Conservation (phyloP, 2,329 filamentous ascomycete species). For the Cladophialophora psammophila region DNA sequence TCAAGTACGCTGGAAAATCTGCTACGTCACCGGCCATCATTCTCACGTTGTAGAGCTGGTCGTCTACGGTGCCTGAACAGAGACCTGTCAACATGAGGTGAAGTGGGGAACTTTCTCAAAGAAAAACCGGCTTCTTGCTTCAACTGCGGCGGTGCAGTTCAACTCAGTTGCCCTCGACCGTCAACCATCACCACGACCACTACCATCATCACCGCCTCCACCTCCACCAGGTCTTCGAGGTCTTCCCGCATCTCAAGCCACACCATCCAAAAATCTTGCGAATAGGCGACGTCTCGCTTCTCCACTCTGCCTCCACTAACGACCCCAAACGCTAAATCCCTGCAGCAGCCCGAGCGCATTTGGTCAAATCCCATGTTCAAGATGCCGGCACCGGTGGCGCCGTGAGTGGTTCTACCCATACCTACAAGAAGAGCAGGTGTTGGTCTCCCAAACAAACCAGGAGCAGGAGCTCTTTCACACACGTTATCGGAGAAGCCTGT, state of each 20-base stretch:
- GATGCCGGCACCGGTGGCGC: background rate
- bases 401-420: background rate
- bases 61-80: background rate
- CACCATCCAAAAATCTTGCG: background rate
- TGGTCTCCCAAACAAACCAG: background rate
- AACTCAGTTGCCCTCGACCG: background rate
- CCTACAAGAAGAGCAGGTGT: background rate
- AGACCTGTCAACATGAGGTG: background rate
- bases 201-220: background rate
- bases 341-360: background rate
- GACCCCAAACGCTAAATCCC: background rate
- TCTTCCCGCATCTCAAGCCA: background rate
- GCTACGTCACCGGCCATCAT: slow-evolving; percentile 5
- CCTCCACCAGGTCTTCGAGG: background rate
- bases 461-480: background rate
- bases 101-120: too few species aligned
- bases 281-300: background rate
- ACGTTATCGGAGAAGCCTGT: background rate
- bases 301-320: background rate
- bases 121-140: slow-evolving; percentile 1
- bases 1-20: background rate
- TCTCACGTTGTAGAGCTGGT: background rate
- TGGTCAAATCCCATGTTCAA: slow-evolving; percentile 1
- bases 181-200: too few species aligned
- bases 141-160: slow-evolving; percentile 1